Evolutionary conservation across 352 stramenopile species (phyloP).

Genomic region (Pilasporangium apinafurcum): DNA sequence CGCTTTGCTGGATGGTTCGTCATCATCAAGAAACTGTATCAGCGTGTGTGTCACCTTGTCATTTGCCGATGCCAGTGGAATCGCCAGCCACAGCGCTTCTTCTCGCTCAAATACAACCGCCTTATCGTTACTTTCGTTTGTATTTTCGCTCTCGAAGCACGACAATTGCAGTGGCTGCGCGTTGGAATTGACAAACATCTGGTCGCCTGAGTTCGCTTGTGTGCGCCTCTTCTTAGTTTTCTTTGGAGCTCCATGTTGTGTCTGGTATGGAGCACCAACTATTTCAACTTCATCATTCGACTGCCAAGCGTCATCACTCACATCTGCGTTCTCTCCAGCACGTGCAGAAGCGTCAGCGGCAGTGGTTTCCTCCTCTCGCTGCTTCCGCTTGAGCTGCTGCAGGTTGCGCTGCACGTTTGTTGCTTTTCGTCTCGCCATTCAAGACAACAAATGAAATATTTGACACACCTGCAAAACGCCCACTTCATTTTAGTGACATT

Average conservation of each 20-base stretch:
- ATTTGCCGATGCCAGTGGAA: background rate
- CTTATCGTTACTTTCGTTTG: too few species aligned
- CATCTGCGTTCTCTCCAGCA: background rate
- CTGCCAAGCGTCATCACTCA: background rate
- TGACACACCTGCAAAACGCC: too few species aligned
- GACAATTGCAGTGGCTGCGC: conserved; percentile 1
- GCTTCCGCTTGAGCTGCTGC: conserved; percentile 3
- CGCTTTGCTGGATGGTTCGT: background rate
- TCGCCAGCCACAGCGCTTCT: conserved; percentile 4
- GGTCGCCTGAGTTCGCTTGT: background rate
- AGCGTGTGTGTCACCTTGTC: background rate
- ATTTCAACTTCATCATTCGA: background rate
- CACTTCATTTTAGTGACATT: too few species aligned
- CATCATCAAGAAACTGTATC: too few species aligned
- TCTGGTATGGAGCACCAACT: too few species aligned
- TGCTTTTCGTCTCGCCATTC: conserved; percentile 32
- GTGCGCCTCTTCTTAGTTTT: background rate
- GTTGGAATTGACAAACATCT: background rate
- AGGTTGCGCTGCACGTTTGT: conserved; percentile 15
- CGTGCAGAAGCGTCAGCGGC: background rate
- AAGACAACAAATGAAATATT: too few species aligned
- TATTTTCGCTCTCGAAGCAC: conserved; percentile 2
- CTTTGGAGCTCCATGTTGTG: too few species aligned
- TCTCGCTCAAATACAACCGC: too few species aligned
- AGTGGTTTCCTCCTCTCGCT: background rate